Evolutionary conservation across 2,329 filamentous ascomycete genomes (phyloP).

Genomic region (Plectosphaerella cucumerina): DNA sequence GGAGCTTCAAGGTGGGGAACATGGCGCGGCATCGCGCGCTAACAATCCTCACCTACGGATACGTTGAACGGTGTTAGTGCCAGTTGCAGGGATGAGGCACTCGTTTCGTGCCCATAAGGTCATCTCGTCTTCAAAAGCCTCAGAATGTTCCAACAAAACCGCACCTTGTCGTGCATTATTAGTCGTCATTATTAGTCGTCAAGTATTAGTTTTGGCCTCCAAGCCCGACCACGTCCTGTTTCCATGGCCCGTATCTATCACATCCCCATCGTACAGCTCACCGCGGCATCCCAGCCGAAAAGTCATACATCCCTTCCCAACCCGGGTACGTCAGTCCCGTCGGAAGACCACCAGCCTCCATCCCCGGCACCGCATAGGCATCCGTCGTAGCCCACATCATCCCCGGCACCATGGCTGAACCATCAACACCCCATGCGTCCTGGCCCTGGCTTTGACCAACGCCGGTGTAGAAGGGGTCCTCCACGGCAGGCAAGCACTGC

Average conservation of each 20-base stretch:
- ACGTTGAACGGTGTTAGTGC: no score
- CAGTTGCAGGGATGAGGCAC: no score
- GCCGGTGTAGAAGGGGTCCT: not conserved
- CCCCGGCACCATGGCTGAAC: not conserved
- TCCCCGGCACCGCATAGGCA: not conserved
- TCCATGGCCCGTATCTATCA: not conserved
- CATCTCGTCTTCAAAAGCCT: constrained; percentile 3
- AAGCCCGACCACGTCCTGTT: no score
- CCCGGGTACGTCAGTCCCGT: not conserved
- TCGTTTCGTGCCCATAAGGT: not conserved
- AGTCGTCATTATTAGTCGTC: no score
- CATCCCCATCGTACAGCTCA: constrained; percentile 4
- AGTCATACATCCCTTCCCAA: not conserved
- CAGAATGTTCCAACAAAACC: no score
- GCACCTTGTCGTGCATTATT: no score
- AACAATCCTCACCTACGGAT: no score
- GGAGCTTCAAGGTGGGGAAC: no score
- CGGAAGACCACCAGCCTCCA: not conserved
- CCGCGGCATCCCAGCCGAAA: constrained; percentile 2
- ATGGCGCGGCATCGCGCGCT: no score
- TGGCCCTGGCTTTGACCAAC: not conserved
- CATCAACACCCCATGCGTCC: not conserved
- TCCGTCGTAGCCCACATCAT: not conserved
- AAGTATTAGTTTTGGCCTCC: no score
- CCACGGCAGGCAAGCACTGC: not conserved